Base-by-base conservation (phyloP, 2,329 filamentous ascomycete species). In the Penicillium sp. region DNA sequence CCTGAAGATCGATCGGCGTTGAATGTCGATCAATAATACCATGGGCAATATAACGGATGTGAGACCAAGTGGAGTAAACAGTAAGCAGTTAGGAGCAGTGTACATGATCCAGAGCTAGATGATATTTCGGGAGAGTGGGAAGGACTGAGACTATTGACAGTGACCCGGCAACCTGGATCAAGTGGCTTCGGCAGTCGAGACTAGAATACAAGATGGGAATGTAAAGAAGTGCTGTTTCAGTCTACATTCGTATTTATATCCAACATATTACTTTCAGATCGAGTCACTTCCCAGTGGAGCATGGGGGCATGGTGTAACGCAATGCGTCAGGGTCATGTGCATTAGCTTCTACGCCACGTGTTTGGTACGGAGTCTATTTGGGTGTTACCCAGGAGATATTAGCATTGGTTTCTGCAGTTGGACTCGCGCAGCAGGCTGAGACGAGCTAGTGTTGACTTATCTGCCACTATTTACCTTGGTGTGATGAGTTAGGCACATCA, bases 381-480 rank as follows among this genome's bases (percentile, higher is more conserved):
- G 21, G 11, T 23, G 33, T 13, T 39, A n/a, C 31, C 3, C 25
- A 34, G 34, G 34, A n/a, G n/a, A 36, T 48, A 49, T 45, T 43
- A 29, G 33, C 15, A 27, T 6, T 5, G 31, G 31, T 33, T 15
- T 31, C 33, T 29, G 25, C 48, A 38, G 41, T 41, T 23, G 7
- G n/a, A 9, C 25, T 29, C 39, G 15, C 13, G 29, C 44, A 46
- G 19, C 44, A 44, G 39, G 38, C 15, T 25, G 54, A 61, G 60
- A 64, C 59, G 61, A 60, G 56, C 40, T 57, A 57, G 53, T 29
- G 39, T 34, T 51, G 43, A 55, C 38, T 50, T 55, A 61, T 57
- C 34, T n/a, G 55, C 8, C 53, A 55, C 55, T 64, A 63, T 58
- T 61, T 57, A 40, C 31, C 31, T 48, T 60, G 62, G 58, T 50